Base-by-base conservation (phyloP, 257 asterid species). In the Thymus mandschuricus region DNA sequence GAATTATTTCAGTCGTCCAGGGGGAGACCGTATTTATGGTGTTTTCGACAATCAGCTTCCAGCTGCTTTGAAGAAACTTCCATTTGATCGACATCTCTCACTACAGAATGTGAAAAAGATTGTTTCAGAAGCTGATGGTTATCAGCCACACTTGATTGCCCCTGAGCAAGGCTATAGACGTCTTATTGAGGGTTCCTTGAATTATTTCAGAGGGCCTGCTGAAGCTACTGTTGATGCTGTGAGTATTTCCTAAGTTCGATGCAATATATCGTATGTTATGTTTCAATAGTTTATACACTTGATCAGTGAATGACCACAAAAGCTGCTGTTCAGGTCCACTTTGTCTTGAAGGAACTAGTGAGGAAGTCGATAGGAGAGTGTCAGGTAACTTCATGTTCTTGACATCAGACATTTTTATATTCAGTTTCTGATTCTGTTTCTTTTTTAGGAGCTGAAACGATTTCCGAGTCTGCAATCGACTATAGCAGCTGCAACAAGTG, bases 111-210 rank as follows among this genome's bases (percentile, higher is more conserved):
- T 94, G 2, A 89, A 76, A 74, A 94, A 79, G 82, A 76, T 94
- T 60, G 98, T 93, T 73, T 91, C 98, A 41, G 97, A 93, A 74
- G 97, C 97, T 70, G 98, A 93, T 81, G 98, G 98, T 69, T 93
- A 91, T 77, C 97, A 93, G 73, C 98, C 98, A 5, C 97, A 92
- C 81, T 88, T 92, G 87, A 92, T 92, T 81, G 97, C 98, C 34
- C 98, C 98, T 40, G 98, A 92, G 85, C 98, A 90, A 90, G 98
- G 96, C 71, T 92, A 92, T 77, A 83, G 96, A 11, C 82, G 98
- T 38, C 96, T 92, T 70, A 90, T 92, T 68, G 98, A 92, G 80
- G 92, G 97, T 40, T 81, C 96, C 10, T 72, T 92, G 81, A 88
- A 84, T 79, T 92, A 90, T 75, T 92, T 90, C 71, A 82, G 93